Evolutionary conservation across 2,329 filamentous ascomycete species (phyloP), one percentile per base, ranked within the genome.

Genomic region (Calonectria multiphialidica): DNA sequence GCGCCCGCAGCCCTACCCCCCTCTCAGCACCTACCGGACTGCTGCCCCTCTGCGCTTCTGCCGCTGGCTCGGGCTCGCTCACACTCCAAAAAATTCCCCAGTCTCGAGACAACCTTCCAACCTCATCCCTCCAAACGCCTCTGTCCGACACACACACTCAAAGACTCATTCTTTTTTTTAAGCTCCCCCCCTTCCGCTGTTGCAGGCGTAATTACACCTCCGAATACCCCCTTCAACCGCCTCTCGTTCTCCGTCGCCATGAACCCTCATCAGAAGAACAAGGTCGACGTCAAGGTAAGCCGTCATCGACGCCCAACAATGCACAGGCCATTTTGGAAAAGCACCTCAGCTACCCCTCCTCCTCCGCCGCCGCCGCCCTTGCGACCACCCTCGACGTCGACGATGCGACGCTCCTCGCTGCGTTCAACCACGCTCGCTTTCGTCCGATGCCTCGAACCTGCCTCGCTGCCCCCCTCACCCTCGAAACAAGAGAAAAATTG

Each of bases 231-330:
- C 44, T 55, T 35, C 61, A n/a, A 30, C 69, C n/a, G 25, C 16
- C 15, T 21, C 44, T 35, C 44, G 21, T 21, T 23, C 44, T 42
- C 62, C 37, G 68, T 67, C 88, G 72, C 79, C 77, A 97, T 98
- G 95, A 98, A 98, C 85, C 96, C 96, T 80, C 95, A 96, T 85
- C 95, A 98, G 90, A 96, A 98, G 90, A 98, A 98, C 90, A 98
- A 99, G 90, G 90, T 98, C 81, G 97, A 99, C 86, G 90, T 98
- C 86, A 96, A 91, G 89, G 97, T 98, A 88, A 88, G 94, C 55
- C 90, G 50, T 53, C 28, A 30, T 30, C 62, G 21, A 47, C 53
- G 68, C 68, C 68, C 68, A 66, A 71, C 63, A 53, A 50, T 66
- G 55, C 62, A 63, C 66, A 45, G 35, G 72, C 75, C 64, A 66